Percentiles rank a stretch among this genome's conserved stretches.
phyloP scores from a whole-genome alignment of 192 early-diverging fungal species.

The Podila epicladia region DNA sequence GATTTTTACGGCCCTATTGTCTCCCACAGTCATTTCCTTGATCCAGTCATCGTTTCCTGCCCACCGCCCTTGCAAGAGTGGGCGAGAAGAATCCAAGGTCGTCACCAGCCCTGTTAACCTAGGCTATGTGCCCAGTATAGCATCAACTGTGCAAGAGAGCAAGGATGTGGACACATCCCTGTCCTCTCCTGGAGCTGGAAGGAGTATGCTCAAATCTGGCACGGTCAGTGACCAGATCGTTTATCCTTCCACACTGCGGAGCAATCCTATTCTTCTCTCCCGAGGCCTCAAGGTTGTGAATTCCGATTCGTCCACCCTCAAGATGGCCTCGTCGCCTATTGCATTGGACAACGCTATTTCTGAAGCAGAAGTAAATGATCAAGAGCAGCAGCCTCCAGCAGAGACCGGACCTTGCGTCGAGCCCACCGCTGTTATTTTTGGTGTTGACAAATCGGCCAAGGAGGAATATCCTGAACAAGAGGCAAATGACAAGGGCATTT shows the following conservation, averaged over 20 bases:
- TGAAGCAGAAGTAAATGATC: background rate
- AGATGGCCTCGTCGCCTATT: background rate
- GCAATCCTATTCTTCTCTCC: background rate
- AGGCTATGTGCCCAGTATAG: background rate
- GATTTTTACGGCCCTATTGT: background rate
- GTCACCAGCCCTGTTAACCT: background rate
- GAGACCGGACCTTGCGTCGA: background rate
- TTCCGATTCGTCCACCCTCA: background rate
- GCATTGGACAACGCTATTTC: background rate
- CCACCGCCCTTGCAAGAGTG: background rate
- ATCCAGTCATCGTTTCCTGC: background rate
- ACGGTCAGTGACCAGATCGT: constrained; percentile 1
- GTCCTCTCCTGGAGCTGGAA: background rate
- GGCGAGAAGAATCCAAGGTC: background rate
- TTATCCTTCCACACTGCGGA: background rate
- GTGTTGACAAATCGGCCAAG: background rate
- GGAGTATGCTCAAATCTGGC: background rate
- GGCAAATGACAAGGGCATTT: background rate
- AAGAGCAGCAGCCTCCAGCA: background rate
- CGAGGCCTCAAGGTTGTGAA: background rate
- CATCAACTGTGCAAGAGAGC: background rate
- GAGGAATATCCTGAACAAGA: background rate
- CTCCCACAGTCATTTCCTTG: background rate
- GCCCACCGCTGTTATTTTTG: background rate
- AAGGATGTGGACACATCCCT: background rate